Percentiles rank a stretch among this genome's conserved stretches.
These are phyloP conservation scores for Sanghuangporus sanghuang DNA, from an alignment of 1,284 basidiomycete genomes.

Conservation along the genomic window DNA sequence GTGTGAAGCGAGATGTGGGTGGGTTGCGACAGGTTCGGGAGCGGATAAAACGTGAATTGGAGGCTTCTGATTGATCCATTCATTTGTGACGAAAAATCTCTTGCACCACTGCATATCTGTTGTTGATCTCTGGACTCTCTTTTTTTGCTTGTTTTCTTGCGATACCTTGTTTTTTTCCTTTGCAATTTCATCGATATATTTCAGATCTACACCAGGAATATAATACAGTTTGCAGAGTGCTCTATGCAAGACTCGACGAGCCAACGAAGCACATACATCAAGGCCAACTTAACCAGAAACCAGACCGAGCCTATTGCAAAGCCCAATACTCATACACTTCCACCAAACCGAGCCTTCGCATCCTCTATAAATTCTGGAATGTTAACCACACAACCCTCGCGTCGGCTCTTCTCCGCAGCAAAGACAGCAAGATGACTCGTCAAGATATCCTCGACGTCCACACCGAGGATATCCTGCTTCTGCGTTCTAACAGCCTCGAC, in stretches of 20 bases:
- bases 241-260: background rate
- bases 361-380: constrained; percentile 53
- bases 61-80: constrained; percentile 49
- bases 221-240: background rate
- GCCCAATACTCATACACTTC: too few species aligned
- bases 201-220: too few species aligned
- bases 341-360: constrained; percentile 27
- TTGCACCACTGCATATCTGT: background rate
- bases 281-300: background rate
- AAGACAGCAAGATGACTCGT: constrained; percentile 80
- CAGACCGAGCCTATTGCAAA: too few species aligned
- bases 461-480: constrained; percentile 60
- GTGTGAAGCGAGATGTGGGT: constrained; percentile 61
- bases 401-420: constrained; percentile 74
- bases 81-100: background rate
- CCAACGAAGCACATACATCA: background rate
- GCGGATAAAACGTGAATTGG: constrained; percentile 70
- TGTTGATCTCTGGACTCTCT: background rate
- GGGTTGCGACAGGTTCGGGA: constrained; percentile 74
- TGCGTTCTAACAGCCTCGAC: constrained; percentile 63
- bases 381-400: constrained; percentile 61
- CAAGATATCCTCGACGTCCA: constrained; percentile 62
- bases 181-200: too few species aligned
- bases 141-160: background rate
- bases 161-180: background rate